Percentiles rank a stretch among this genome's conserved stretches.
These are phyloP conservation scores for Gossypium davidsonii DNA, from an alignment of 441 rosid genomes.

Conservation along the genomic window DNA sequence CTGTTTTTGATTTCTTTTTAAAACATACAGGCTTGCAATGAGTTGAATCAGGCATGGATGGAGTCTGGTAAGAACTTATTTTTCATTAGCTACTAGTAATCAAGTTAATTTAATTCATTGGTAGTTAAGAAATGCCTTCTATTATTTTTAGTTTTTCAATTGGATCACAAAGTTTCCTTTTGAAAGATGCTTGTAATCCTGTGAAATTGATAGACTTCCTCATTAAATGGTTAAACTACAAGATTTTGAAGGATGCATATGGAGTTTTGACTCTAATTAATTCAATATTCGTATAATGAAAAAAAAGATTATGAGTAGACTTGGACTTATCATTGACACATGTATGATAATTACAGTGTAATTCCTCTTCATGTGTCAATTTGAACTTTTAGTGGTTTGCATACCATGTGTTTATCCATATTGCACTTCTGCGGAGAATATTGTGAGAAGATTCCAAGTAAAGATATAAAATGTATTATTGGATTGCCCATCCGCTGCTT, in stretches of 20 bases:
- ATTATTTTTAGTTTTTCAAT: conserved; percentile 3
- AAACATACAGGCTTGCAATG: conserved; percentile 80
- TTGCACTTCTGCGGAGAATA: not conserved
- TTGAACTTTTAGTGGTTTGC: not conserved
- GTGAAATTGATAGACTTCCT: not conserved
- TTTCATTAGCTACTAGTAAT: not conserved
- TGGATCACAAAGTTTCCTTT: not conserved
- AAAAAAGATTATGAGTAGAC: not conserved
- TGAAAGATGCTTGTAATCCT: not conserved
- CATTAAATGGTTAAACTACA: not conserved
- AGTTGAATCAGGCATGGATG: conserved; percentile 92
- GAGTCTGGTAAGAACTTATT: conserved; percentile 62
- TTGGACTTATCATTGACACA: not conserved
- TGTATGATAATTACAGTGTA: not conserved
- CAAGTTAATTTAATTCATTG: conserved; percentile 8
- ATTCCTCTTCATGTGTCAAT: not conserved
- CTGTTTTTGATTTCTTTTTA: conserved; percentile 5
- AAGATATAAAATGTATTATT: not conserved
- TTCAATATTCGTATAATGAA: not conserved
- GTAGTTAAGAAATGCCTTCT: not conserved
- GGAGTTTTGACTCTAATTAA: not conserved
- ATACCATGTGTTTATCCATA: not conserved
- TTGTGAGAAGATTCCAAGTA: not conserved
- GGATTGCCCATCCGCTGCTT: not conserved
- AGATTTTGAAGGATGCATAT: not conserved